A percentile compares a stretch with the other conserved stretches of the same genome.
phyloP scores from a whole-genome alignment of 805 yeast genomes.

The Yarrowia sp. region DNA sequence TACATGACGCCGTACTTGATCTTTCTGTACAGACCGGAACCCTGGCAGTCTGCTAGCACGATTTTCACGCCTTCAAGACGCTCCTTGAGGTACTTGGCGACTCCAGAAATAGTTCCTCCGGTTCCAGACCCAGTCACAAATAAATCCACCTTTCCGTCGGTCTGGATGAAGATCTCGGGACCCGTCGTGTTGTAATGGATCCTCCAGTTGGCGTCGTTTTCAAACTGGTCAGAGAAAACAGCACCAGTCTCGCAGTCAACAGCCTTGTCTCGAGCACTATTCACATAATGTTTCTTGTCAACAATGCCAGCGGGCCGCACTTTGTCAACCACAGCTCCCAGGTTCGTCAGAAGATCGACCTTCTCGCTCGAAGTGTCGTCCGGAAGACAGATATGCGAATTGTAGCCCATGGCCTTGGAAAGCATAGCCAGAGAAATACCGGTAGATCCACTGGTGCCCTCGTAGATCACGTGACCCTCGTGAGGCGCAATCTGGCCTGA shows the following conservation, averaged over 20 bases:
- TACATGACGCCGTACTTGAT: slow-evolving; percentile 92
- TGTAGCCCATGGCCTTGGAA: slow-evolving; percentile 85
- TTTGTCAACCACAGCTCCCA: slow-evolving; percentile 80
- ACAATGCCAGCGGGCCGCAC: slow-evolving; percentile 95
- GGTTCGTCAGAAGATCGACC: slow-evolving; percentile 60
- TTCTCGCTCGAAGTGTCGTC: slow-evolving; percentile 90
- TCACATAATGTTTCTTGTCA: slow-evolving; percentile 89
- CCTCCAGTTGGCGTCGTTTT: slow-evolving; percentile 86
- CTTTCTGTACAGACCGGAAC: slow-evolving; percentile 84
- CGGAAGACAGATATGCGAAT: slow-evolving; percentile 89
- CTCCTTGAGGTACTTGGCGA: slow-evolving; percentile 67
- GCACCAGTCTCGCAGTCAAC: background rate
- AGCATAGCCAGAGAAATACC: slow-evolving; percentile 91
- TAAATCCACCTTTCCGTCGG: slow-evolving; percentile 58
- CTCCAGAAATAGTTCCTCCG: slow-evolving; percentile 96
- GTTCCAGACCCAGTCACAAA: slow-evolving; percentile 95
- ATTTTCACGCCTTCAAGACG: slow-evolving; percentile 46
- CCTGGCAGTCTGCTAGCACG: slow-evolving; percentile 91
- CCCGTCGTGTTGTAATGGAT: slow-evolving; percentile 82
- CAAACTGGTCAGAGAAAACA: slow-evolving; percentile 93
- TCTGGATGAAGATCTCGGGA: slow-evolving; percentile 84
- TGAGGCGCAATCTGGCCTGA: slow-evolving; percentile 56
- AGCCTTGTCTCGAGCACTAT: slow-evolving; percentile 58
- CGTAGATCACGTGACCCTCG: slow-evolving; percentile 74
- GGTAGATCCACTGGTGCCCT: slow-evolving; percentile 96